Conservation (phyloP, 1,139 yeast genomes). For the Debaryomyces fabryi region DNA sequence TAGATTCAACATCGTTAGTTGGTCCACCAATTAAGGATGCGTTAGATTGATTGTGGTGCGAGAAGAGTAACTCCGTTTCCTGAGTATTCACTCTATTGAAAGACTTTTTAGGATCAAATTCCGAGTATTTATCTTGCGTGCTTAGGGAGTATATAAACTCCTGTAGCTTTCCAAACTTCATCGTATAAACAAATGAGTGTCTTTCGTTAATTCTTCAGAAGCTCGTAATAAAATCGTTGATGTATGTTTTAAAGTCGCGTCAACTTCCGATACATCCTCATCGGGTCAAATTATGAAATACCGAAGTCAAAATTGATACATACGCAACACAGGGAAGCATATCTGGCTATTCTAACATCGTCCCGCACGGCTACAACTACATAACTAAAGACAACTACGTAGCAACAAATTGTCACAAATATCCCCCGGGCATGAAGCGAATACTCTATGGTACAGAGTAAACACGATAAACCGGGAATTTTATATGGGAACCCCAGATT, state of each 20-base stretch:
- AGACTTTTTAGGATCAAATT: conserved; percentile 56
- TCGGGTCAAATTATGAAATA: background rate
- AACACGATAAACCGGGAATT: conserved; percentile 55
- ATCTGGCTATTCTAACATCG: background rate
- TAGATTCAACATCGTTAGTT: conserved; percentile 9
- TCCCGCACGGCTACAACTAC: background rate
- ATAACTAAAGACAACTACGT: background rate
- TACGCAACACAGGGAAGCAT: background rate
- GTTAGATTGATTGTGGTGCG: conserved; percentile 34
- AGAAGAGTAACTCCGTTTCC: conserved; percentile 35
- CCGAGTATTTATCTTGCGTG: conserved; percentile 71
- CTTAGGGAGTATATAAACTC: conserved; percentile 67
- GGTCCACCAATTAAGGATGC: conserved; percentile 18
- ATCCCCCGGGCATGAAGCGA: conserved; percentile 60
- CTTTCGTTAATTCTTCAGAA: background rate
- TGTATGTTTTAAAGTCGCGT: background rate
- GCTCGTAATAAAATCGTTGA: background rate
- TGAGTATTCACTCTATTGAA: conserved; percentile 50
- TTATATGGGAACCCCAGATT: conserved; percentile 44
- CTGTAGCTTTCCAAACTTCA: conserved; percentile 41
- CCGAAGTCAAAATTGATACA: background rate
- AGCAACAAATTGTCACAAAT: conserved; percentile 17
- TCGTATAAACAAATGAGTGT: conserved; percentile 11
- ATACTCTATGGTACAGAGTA: conserved; percentile 41
- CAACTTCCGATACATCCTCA: conserved; percentile 1